These are phyloP conservation scores for Emmonsiellopsis sp. DNA, from an alignment of 2,329 filamentous ascomycete genomes.

Conservation along the genomic window DNA sequence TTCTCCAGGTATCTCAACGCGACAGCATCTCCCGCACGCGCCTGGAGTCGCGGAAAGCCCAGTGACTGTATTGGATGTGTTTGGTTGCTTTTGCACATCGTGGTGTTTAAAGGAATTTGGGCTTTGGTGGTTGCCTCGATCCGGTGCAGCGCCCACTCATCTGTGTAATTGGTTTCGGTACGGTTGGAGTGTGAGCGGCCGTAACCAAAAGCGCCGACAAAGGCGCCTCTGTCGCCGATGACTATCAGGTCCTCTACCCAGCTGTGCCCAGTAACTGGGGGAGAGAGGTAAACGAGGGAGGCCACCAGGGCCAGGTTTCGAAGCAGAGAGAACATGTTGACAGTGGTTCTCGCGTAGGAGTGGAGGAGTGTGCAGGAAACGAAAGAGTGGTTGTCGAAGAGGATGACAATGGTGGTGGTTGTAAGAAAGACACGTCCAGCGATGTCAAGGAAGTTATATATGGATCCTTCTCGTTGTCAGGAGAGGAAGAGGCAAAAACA, in stretches of 20 bases:
- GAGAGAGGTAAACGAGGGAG: slow-evolving; percentile 19
- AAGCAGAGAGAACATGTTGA: neutral
- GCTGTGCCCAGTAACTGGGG: slow-evolving; percentile 50
- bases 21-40: slow-evolving; percentile 51
- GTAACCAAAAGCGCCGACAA: slow-evolving; percentile 59
- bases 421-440: slow-evolving; percentile 5
- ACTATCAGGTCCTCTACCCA: slow-evolving; percentile 73
- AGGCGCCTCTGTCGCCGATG: slow-evolving; percentile 64
- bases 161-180: no score
- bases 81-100: no score
- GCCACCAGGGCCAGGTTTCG: slow-evolving; percentile 5
- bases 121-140: no score
- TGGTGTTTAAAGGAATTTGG: slow-evolving; percentile 40
- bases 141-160: no score
- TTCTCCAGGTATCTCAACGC: slow-evolving; percentile 65
- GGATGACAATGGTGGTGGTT: neutral
- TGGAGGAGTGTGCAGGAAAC: neutral
- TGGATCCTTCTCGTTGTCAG: slow-evolving; percentile 5
- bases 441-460: neutral
- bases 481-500: no score
- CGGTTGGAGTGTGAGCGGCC: no score
- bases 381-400: neutral
- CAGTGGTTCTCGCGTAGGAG: neutral
- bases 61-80: no score
- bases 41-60: slow-evolving; percentile 53